Evolutionary conservation across 2,329 filamentous ascomycete genomes (phyloP), one percentile per base, ranked within the genome.

Genomic region (Pseudogymnoascus sp.): DNA sequence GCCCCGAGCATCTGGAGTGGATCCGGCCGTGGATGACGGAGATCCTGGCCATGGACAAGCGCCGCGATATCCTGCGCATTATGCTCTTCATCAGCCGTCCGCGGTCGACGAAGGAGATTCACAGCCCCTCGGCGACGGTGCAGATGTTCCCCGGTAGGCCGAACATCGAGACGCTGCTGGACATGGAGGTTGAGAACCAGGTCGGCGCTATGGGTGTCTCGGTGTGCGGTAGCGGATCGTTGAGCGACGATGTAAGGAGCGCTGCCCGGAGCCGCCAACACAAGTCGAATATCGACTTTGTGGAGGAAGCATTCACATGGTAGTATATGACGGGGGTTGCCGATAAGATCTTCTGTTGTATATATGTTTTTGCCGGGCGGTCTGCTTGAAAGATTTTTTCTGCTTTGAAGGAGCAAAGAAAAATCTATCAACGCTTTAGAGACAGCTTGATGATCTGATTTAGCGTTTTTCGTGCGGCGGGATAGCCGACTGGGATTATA

Each of bases 81-180:
- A 83, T 91, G 77, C 83, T 92, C 61, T 92, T 92, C 73, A 87
- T 92, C 68, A 90, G 86, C 67, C 80, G 88, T 63, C 89, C 88
- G 5, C 80, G 87, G 41, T 89, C 85, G 58, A 91, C 86, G 52
- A 91, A 91, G 78, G 89, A 92, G 74, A 91, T 92, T 61, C 88
- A 91, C 77, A 89, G 85, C 68, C 89, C 89, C 2, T 88, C 84
- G 37, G 82, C 86, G 1, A 91, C 87, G 16, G 89, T 93, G 11
- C 89, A 92, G 73, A 92, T 92, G 89, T 91, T 91, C 79, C 89
- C 89, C 4, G 89, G 89, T 14, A 81, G 88, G 68, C 88, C 88
- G 16, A 90, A 91, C 72, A 85, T 91, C 61, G 82, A 87, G 66
- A 88, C 87, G 1, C 78, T 92, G 14, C 78, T 92, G 64, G 82